Percentiles rank a stretch among this genome's conserved stretches.
phyloP scores from a whole-genome alignment of 202 grass and related monocot species.

The Dendrocalamus latiflorus region DNA sequence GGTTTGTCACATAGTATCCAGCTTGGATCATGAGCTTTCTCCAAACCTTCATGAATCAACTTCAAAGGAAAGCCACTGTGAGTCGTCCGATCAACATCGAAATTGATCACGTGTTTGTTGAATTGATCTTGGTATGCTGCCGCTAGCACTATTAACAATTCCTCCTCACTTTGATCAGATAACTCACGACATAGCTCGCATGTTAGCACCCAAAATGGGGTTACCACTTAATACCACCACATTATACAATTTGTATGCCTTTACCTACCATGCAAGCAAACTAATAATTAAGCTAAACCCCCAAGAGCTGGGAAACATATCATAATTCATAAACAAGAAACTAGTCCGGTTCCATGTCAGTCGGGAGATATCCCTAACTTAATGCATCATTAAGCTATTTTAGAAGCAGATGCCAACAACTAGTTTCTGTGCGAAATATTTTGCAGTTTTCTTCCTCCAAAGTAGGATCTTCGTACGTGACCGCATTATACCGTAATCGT shows the following conservation, averaged over 20 bases:
- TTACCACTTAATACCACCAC: background rate
- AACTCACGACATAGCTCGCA: no score
- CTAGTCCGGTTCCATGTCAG: background rate
- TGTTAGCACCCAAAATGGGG: background rate
- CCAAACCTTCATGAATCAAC: slow-evolving; percentile 15
- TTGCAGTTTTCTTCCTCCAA: background rate
- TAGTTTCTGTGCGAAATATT: slow-evolving; percentile 7
- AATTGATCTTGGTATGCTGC: background rate
- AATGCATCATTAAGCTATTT: background rate
- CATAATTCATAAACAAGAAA: background rate
- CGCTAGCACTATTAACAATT: background rate
- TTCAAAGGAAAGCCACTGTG: slow-evolving; percentile 19
- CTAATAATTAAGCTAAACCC: background rate
- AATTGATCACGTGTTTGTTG: background rate
- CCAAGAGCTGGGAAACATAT: slow-evolving; percentile 7
- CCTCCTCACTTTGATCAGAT: background rate
- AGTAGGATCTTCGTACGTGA: slow-evolving; percentile 10
- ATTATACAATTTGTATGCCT: background rate
- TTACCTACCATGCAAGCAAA: background rate
- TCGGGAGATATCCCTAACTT: background rate
- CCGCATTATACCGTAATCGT: background rate
- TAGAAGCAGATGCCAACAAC: background rate
- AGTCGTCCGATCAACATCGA: background rate
- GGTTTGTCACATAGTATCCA: background rate
- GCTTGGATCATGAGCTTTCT: slow-evolving; percentile 5